Conservation (phyloP, 768 basidiomycete species). For the Russula sp. region DNA sequence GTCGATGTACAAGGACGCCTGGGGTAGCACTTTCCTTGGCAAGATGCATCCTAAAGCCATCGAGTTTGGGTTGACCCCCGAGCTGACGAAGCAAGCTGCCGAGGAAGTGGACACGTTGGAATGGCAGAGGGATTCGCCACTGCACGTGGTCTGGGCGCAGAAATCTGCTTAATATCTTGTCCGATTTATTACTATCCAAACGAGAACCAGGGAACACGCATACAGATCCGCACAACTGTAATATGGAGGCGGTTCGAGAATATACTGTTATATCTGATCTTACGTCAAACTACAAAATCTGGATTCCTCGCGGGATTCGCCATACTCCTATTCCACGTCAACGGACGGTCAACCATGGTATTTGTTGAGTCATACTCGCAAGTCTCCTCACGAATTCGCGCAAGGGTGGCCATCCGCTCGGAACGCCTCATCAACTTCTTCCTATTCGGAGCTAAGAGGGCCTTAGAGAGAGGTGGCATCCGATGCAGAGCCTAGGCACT, state of each 20-base stretch:
- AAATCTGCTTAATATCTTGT: neutral
- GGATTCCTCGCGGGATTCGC: constrained; percentile 56
- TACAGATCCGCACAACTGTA: neutral
- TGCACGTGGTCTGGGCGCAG: constrained; percentile 8
- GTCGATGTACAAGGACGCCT: too few relatives aligned
- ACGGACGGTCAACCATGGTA: too few relatives aligned
- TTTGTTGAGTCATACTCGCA: constrained; percentile 45
- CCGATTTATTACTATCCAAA: neutral
- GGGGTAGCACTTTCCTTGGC: neutral
- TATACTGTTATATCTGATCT: neutral
- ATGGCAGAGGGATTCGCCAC: neutral
- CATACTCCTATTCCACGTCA: constrained; percentile 53
- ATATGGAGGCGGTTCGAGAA: neutral
- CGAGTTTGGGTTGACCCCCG: too few relatives aligned
- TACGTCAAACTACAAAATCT: constrained; percentile 29
- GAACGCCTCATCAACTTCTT: constrained; percentile 46
- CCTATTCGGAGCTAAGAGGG: constrained; percentile 30
- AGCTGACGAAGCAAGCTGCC: too few relatives aligned
- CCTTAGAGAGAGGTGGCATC: too few relatives aligned
- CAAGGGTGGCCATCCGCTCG: constrained; percentile 60
- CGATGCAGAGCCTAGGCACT: neutral
- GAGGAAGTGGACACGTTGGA: neutral
- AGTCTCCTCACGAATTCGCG: constrained; percentile 55
- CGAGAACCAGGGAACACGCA: neutral
- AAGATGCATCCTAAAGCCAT: neutral